Percentiles rank a stretch among this genome's conserved stretches.
Evolutionary conservation across 2,329 filamentous ascomycete genomes (phyloP).

Genomic region (Magnaporthiopsis incrustans): DNA sequence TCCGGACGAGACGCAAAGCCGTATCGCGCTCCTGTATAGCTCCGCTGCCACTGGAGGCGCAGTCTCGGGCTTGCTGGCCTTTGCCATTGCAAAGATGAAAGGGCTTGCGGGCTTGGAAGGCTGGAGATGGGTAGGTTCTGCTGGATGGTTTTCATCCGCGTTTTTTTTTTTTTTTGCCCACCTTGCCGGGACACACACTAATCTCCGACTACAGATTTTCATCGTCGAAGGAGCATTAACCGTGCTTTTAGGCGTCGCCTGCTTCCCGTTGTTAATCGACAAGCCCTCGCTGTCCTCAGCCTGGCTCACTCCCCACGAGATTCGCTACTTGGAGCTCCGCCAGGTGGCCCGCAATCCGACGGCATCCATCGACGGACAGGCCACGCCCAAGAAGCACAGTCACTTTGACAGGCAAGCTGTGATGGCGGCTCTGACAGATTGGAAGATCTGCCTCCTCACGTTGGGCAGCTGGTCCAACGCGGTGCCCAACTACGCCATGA

Average conservation of each 20-base stretch:
- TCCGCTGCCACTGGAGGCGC: slow-evolving; percentile 10
- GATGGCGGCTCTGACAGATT: slow-evolving; percentile 33
- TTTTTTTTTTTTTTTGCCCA: too few relatives aligned
- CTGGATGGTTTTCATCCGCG: too few relatives aligned
- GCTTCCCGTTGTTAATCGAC: slow-evolving; percentile 39
- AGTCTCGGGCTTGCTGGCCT: slow-evolving; percentile 9
- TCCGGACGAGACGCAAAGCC: slow-evolving; percentile 17
- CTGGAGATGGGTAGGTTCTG: slow-evolving; percentile 30
- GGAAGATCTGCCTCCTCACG: slow-evolving; percentile 36
- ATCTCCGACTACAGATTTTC: slow-evolving; percentile 45
- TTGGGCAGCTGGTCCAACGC: slow-evolving; percentile 35
- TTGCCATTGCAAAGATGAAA: slow-evolving; percentile 9
- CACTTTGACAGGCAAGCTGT: slow-evolving; percentile 25
- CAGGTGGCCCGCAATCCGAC: slow-evolving; percentile 21
- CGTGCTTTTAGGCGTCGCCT: slow-evolving; percentile 26
- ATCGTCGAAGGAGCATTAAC: slow-evolving; percentile 42
- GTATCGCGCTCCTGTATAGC: slow-evolving; percentile 9
- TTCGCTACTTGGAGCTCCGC: slow-evolving; percentile 30
- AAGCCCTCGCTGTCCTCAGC: slow-evolving; percentile 25
- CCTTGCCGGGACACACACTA: slow-evolving; percentile 24
- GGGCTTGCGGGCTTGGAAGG: slow-evolving; percentile 9
- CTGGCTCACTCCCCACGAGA: slow-evolving; percentile 32
- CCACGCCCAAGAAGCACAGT: slow-evolving; percentile 8
- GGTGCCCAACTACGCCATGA: slow-evolving; percentile 20
- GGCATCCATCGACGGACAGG: slow-evolving; percentile 1